Base-by-base conservation (phyloP, 768 basidiomycete species). In the Fomitopsis pulvina region DNA sequence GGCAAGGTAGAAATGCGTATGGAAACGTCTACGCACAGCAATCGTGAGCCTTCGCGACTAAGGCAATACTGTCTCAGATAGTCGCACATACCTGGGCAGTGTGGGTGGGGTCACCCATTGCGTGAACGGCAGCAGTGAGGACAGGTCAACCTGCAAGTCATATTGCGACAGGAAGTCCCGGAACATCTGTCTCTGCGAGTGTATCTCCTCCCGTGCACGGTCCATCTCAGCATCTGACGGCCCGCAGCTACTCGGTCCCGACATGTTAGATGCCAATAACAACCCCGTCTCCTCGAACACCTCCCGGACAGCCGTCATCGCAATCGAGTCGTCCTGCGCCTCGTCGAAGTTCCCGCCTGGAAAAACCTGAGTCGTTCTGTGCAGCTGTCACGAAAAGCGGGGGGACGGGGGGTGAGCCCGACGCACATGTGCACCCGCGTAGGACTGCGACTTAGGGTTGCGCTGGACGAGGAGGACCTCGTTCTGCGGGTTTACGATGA, bases 211-310 rank as follows among this genome's bases (percentile, higher is more conserved):
- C 16, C 85, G 79, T 2, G 78, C 79, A 18, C 70, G 64, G 50
- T 83, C 79, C 46, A 86, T 62, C 0, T 67, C 61, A 0, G 58
- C 45, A 47, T 79, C 69, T 28, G 67, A 64, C 22, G 71, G 61
- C 18, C 40, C 20, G 46, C 7, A 41, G 54, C 41, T 9, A 51
- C 42, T 14, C 51, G 43, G 43, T 55, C 49, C 27, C 46, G 48
- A 39, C 25, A 51, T 42, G 20, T 51, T 48, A 11, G 78, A 77
- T 10, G 81, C 82, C 12, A 87, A 63, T 12, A 87, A 63, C 25
- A 87, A 63, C 1, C 85, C 86, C 2, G 84, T 75, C 60, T 89
- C 86, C 59, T 89, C 86, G 51, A 89, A 87, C 0, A 85, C 82
- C 66, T 89, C 85, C 16, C 86, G 74, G 39, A 87, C 80, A 3